A percentile compares a stretch with the other conserved stretches of the same genome.
Conservation (phyloP, 495 filamentous ascomycete genomes). For the Xylaria grammica region DNA sequence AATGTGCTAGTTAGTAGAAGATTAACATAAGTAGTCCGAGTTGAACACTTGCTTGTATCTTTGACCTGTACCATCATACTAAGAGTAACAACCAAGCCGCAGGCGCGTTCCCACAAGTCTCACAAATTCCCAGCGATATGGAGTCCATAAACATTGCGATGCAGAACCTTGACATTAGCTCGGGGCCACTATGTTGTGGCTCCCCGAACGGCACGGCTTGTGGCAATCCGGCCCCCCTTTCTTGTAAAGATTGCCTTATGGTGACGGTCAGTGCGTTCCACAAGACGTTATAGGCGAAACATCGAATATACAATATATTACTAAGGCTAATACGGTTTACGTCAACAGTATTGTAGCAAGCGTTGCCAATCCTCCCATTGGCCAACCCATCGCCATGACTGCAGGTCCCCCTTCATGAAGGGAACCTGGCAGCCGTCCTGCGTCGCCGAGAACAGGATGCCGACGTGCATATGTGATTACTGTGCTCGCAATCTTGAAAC, state of each 20-base stretch:
- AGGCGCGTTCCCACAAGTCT: too few relatives aligned
- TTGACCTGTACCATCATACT: too few relatives aligned
- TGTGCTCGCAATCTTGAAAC: background rate
- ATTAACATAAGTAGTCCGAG: too few relatives aligned
- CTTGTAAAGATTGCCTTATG: slow-evolving; percentile 12
- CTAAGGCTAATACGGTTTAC: background rate
- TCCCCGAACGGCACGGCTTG: background rate
- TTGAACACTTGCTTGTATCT: too few relatives aligned
- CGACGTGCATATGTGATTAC: background rate
- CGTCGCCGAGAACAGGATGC: background rate
- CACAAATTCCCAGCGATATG: too few relatives aligned
- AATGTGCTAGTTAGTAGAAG: too few relatives aligned
- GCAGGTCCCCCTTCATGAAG: background rate
- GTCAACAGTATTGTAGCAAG: slow-evolving; percentile 11
- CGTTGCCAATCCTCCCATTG: background rate
- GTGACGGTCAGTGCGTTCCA: slow-evolving; percentile 6
- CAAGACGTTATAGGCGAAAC: slow-evolving; percentile 35
- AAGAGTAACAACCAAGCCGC: too few relatives aligned
- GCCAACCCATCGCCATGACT: background rate
- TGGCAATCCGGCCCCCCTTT: background rate
- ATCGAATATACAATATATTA: background rate
- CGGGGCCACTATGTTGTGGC: background rate
- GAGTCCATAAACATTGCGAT: background rate
- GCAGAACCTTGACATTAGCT: background rate
- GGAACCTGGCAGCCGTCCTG: background rate